phyloP scores from a whole-genome alignment of 805 yeast genomes.

The Middelhovenomyces tepae region DNA sequence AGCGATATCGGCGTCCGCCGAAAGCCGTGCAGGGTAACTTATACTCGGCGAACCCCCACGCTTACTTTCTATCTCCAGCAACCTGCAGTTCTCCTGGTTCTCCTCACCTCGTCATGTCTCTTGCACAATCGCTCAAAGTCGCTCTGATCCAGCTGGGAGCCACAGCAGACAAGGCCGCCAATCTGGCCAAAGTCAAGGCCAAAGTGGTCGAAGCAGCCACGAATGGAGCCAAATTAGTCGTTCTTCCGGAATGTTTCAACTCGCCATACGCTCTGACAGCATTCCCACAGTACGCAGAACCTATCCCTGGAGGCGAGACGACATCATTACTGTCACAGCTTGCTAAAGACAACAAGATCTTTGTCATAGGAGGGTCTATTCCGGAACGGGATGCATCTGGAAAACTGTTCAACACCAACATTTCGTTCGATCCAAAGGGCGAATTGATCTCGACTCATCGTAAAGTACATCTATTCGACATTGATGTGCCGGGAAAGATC shows the following conservation, averaged over 20 bases:
- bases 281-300: slow-evolving; percentile 81
- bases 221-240: slow-evolving; percentile 58
- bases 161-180: slow-evolving; percentile 72
- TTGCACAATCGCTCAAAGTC: slow-evolving; percentile 55
- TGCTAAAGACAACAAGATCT: slow-evolving; percentile 57
- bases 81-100: neutral
- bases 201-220: slow-evolving; percentile 62
- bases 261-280: slow-evolving; percentile 87
- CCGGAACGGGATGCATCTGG: slow-evolving; percentile 64
- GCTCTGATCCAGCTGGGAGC: slow-evolving; percentile 82
- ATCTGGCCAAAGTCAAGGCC: slow-evolving; percentile 57
- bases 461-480: slow-evolving; percentile 85
- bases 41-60: no score
- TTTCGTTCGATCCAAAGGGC: slow-evolving; percentile 67
- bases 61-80: no score
- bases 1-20: no score
- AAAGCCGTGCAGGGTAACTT: no score
- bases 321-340: slow-evolving; percentile 51
- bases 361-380: slow-evolving; percentile 82
- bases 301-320: slow-evolving; percentile 63
- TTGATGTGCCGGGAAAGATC: slow-evolving; percentile 85
- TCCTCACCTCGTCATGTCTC: slow-evolving; percentile 10
- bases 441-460: slow-evolving; percentile 79
- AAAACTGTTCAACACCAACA: slow-evolving; percentile 60
- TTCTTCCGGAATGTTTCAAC: slow-evolving; percentile 93